Evolutionary conservation across 2,329 filamentous ascomycete species (phyloP).

Genomic region (Cytospora chrysosperma): DNA sequence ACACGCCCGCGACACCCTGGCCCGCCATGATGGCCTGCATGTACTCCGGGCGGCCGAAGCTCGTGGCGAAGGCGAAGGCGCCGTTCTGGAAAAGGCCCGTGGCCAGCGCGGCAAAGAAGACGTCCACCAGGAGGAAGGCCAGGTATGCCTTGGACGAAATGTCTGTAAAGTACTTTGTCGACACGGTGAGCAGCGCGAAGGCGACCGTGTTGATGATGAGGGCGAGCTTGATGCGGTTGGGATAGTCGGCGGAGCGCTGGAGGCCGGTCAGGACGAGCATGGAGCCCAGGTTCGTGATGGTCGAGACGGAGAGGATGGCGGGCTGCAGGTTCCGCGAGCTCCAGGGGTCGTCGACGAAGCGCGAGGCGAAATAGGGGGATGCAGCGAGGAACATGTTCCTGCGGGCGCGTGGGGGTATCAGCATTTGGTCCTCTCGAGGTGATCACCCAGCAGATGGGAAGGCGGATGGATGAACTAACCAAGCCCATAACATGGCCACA

Average conservation of each 20-base stretch:
- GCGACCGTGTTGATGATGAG: slow-evolving; percentile 74
- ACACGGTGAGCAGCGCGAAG: slow-evolving; percentile 77
- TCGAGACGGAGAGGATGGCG: slow-evolving; percentile 82
- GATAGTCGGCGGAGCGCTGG: slow-evolving; percentile 82
- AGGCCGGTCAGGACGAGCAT: slow-evolving; percentile 77
- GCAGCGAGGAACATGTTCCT: slow-evolving; percentile 99
- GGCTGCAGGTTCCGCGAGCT: slow-evolving; percentile 84
- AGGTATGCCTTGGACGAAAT: slow-evolving; percentile 69
- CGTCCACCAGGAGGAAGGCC: slow-evolving; percentile 77
- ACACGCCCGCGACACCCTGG: slow-evolving; percentile 86
- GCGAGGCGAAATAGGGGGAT: slow-evolving; percentile 85
- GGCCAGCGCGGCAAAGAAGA: slow-evolving; percentile 74
- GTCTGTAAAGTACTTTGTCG: slow-evolving; percentile 67
- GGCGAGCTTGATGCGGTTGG: slow-evolving; percentile 76
- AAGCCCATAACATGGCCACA: slow-evolving; percentile 95
- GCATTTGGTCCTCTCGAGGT: not conserved
- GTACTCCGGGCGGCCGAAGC: slow-evolving; percentile 83
- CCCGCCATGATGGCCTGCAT: slow-evolving; percentile 96
- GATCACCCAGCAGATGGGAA: slow-evolving; percentile 10
- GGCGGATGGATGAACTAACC: slow-evolving; percentile 54
- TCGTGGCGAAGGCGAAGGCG: slow-evolving; percentile 84
- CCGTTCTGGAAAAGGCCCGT: slow-evolving; percentile 91
- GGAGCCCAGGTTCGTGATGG: slow-evolving; percentile 73
- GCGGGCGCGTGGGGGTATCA: not conserved
- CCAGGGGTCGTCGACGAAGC: slow-evolving; percentile 70